Percentiles rank a stretch among this genome's conserved stretches.
Conservation (phyloP, 805 yeast genomes). For the Metschnikowia noctiluminum region DNA sequence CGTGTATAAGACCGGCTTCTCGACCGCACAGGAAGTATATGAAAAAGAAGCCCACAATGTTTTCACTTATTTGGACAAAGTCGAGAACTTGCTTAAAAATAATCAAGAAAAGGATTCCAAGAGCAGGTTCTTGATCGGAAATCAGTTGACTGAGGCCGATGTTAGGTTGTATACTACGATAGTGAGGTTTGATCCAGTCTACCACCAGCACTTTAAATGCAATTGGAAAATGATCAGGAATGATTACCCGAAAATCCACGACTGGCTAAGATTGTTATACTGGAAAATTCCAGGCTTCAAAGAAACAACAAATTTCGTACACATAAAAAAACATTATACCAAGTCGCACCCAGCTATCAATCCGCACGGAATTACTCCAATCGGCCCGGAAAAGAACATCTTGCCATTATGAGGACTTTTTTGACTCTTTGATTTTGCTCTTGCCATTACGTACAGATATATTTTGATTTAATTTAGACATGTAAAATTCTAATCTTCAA, state of each 20-base stretch:
- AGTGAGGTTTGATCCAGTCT: slow-evolving; percentile 87
- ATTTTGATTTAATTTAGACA: neutral
- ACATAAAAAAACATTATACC: slow-evolving; percentile 89
- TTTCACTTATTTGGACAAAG: slow-evolving; percentile 65
- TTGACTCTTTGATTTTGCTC: neutral
- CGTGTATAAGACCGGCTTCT: slow-evolving; percentile 90
- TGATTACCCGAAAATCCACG: slow-evolving; percentile 74
- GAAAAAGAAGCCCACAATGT: slow-evolving; percentile 62
- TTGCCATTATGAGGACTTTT: slow-evolving; percentile 22
- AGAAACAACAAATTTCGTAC: slow-evolving; percentile 81
- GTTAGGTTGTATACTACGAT: slow-evolving; percentile 83
- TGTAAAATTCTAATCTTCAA: no score
- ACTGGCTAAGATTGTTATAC: slow-evolving; percentile 80
- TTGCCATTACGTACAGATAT: neutral
- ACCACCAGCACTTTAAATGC: slow-evolving; percentile 94
- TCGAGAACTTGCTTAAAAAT: slow-evolving; percentile 56
- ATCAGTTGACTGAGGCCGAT: slow-evolving; percentile 83
- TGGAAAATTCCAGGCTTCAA: slow-evolving; percentile 73
- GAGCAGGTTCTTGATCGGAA: slow-evolving; percentile 48
- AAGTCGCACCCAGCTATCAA: slow-evolving; percentile 78
- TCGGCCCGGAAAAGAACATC: slow-evolving; percentile 84
- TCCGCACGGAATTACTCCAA: slow-evolving; percentile 78
- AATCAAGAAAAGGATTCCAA: slow-evolving; percentile 33
- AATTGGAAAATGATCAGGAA: slow-evolving; percentile 76
- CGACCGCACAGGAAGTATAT: slow-evolving; percentile 78